Base-by-base conservation (phyloP, 1,139 yeast genomes). In the Hanseniaspora sp. region DNA sequence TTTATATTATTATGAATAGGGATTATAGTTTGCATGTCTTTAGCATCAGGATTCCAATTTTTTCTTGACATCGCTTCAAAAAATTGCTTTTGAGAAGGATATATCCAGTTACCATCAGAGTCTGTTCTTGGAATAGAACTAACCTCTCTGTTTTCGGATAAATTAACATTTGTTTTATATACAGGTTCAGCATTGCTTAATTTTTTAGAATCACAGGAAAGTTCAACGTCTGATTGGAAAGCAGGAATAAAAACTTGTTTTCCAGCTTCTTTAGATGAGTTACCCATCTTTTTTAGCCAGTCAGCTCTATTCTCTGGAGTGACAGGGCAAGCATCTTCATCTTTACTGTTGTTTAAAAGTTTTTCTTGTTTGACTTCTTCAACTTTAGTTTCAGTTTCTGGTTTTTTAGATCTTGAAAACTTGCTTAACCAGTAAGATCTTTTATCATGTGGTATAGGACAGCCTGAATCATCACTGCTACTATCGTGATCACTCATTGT, bases 1-100 rank as follows among this genome's bases (percentile, higher is more conserved):
- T 92, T 92, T 35, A 92, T 97, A 37, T 86, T 80, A 64, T 92
- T 92, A 67, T 92, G 98, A 47, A 92, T 83, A 0, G 97, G 97
- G 2, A 92, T 95, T 40, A 92, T 87, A 0, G 94, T 78, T 60
- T 79, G 74, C 97, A 92, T 92, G 64, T 90, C 97, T 8, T 71
- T 68, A 0, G 86, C 84, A 15, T 78, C 72, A 1, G 97, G 96
- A 55, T 82, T 76, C 90, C 95, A 87, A 58, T 85, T 78, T 65
- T 92, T 92, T 58, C 97, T 78, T 61, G 78, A 74, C 97, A 92
- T 92, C 13, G 97, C 96, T 58, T 86, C 94, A 67, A 74, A 92
- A 65, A 92, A 92, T 71, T 90, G 97, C 66, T 86, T 86, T 67
- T 92, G 95, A 1, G 95, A 85, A 9, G 98, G 98, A 64, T 92